A percentile compares a stretch with the other conserved stretches of the same genome.
phyloP scores from a whole-genome alignment of 129 eudicot genomes.

The Dittrichia graveolens region DNA sequence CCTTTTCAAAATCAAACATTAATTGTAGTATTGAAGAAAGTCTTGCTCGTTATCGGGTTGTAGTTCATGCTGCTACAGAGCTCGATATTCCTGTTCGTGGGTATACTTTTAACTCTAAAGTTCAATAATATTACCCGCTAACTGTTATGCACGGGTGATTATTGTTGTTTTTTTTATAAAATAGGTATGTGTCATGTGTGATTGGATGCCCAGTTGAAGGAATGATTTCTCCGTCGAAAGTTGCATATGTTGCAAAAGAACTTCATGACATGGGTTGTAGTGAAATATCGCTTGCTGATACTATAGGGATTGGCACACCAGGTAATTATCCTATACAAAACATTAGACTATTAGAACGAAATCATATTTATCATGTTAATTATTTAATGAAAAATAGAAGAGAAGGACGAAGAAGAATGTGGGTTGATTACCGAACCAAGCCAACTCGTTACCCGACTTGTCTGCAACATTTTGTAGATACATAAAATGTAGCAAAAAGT shows the following conservation, averaged over 20 bases:
- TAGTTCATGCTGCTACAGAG: slow-evolving; percentile 64
- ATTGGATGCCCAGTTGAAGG: slow-evolving; percentile 92
- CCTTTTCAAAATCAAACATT: slow-evolving; percentile 86
- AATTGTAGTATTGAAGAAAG: slow-evolving; percentile 85
- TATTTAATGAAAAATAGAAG: neutral
- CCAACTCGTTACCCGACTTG: no score
- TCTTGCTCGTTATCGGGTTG: slow-evolving; percentile 66
- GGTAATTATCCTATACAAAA: slow-evolving; percentile 37
- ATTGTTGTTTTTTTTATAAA: neutral
- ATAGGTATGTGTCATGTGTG: slow-evolving; percentile 77
- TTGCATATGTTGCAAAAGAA: slow-evolving; percentile 77
- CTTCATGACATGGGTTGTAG: slow-evolving; percentile 79
- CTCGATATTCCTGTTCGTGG: slow-evolving; percentile 77
- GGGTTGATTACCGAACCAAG: neutral
- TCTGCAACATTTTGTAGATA: no score
- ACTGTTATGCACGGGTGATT: no score
- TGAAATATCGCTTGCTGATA: slow-evolving; percentile 86
- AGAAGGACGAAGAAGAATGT: neutral
- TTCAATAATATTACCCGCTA: no score
- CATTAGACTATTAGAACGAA: neutral
- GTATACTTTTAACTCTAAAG: slow-evolving; percentile 40
- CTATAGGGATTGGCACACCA: slow-evolving; percentile 76
- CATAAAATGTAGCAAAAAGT: no score
- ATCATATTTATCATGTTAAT: neutral
- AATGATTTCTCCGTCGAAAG: slow-evolving; percentile 62